Base-by-base conservation (phyloP, 2,329 filamentous ascomycete genomes). In the Colletotrichum sp. region DNA sequence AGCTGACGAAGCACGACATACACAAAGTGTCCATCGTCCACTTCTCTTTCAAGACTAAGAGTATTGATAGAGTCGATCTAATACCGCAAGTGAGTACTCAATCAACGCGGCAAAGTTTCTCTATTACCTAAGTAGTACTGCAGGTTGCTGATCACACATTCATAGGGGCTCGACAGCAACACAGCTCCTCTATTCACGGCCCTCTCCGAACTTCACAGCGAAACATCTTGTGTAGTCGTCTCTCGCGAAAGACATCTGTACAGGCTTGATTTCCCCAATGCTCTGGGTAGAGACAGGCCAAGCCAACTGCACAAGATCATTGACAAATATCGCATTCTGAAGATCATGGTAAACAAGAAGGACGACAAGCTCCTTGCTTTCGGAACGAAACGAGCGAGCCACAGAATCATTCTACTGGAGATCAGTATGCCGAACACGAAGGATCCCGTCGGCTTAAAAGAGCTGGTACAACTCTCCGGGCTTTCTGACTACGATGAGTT, bases 131-230 rank as follows among this genome's bases (percentile, higher is more conserved):
- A 24, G 21, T 24, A 49, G n/a, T n/a, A 4, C 5, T 49, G n/a
- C 24, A 57, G 6, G 16, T 39, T n/a, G 30, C 62, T 65, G 16
- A 65, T 21, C 10, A 24, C 24, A 79, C 36, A 6, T n/a, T 21
- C 34, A 15, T 26, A 79, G 78, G 79, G 78, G 3, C 72, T 79
- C 21, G 80, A 80, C n/a, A 80, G 77, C 65, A 80, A 70, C 52
- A 80, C 78, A 10, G 79, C 78, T 3, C 78, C 79, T 6, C 78
- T 83, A 4, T 83, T 82, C 69, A 83, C 82, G 4, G 79, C 81
- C n/a, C 80, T 83, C 44, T 79, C 79, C 4, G 77, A 80, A 2
- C 80, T 82, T 21, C 78, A 76, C 24, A 63, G 71, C n/a, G 75
- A 77, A 26, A 57, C 68, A 12, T 71, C 77, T 13, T 81, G 81